Conservation (phyloP, 2,329 filamentous ascomycete genomes). For the Arthrobotrys pseudoclavata region DNA sequence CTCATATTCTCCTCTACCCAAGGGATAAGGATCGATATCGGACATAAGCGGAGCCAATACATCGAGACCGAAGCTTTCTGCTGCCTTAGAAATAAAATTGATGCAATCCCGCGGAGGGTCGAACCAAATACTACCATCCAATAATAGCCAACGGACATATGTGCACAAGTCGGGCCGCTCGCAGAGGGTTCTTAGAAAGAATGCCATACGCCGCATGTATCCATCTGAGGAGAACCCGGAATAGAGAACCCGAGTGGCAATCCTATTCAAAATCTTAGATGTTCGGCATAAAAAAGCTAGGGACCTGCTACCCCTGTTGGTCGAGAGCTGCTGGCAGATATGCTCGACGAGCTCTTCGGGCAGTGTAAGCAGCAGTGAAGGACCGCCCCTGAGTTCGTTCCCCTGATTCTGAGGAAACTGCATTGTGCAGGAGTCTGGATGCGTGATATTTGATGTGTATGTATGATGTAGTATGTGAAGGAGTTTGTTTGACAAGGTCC, state of each 20-base stretch:
- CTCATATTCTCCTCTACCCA: background rate
- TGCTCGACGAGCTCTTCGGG: constrained; percentile 51
- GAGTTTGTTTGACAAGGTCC: constrained; percentile 11
- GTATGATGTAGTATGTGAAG: constrained; percentile 1
- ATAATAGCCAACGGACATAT: constrained; percentile 5
- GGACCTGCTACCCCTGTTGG: constrained; percentile 7
- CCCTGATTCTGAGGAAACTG: constrained; percentile 6
- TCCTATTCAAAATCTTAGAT: constrained; percentile 31
- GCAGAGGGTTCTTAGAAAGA: constrained; percentile 31
- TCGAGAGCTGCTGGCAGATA: constrained; percentile 21
- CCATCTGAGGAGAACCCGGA: background rate
- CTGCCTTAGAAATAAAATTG: background rate
- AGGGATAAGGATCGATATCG: background rate
- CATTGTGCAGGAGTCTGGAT: constrained; percentile 18
- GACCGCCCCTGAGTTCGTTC: background rate
- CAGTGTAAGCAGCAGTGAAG: constrained; percentile 17
- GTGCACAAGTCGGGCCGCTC: constrained; percentile 9
- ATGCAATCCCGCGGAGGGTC: background rate
- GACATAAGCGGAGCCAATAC: background rate
- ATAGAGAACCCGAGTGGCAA: constrained; percentile 34
- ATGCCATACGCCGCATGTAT: background rate
- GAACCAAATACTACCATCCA: background rate
- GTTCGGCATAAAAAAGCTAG: constrained; percentile 30
- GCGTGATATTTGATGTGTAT: constrained; percentile 16
- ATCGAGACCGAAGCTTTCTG: constrained; percentile 21